Evolutionary conservation across 2,329 filamentous ascomycete species (phyloP).

Genomic region (Lachnellula hyalina): DNA sequence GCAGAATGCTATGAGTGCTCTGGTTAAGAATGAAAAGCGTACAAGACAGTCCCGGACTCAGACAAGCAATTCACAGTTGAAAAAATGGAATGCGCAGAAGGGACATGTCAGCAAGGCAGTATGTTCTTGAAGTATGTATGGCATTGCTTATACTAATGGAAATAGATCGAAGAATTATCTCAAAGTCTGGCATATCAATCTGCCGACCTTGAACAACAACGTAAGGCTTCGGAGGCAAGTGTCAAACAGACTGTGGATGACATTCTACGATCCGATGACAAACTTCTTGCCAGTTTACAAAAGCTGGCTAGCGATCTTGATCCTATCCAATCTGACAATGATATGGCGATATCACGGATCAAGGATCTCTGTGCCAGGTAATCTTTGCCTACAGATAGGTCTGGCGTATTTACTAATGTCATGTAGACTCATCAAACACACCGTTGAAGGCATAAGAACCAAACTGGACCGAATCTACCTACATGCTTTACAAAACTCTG

Average conservation of each 20-base stretch:
- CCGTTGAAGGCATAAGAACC: slow-evolving; percentile 49
- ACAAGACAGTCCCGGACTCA: slow-evolving; percentile 31
- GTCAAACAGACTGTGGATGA: slow-evolving; percentile 45
- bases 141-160: slow-evolving; percentile 4
- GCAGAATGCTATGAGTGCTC: slow-evolving; percentile 52
- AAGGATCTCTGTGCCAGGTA: slow-evolving; percentile 53
- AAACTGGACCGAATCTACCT: slow-evolving; percentile 52
- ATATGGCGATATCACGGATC: slow-evolving; percentile 49
- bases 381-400: slow-evolving; percentile 1
- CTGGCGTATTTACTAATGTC: neutral
- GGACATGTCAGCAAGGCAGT: slow-evolving; percentile 41
- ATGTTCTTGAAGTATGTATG: slow-evolving; percentile 10
- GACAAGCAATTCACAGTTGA: slow-evolving; percentile 33
- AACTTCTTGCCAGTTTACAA: slow-evolving; percentile 58
- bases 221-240: slow-evolving; percentile 38
- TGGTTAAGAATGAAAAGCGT: slow-evolving; percentile 41
- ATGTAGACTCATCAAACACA: slow-evolving; percentile 50
- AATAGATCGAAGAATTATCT: slow-evolving; percentile 44
- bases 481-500: slow-evolving; percentile 35
- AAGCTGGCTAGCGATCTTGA: slow-evolving; percentile 60
- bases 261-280: slow-evolving; percentile 57
- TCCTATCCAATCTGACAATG: slow-evolving; percentile 45
- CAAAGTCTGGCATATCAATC: slow-evolving; percentile 43
- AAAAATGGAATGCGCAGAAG: slow-evolving; percentile 36
- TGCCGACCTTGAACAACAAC: slow-evolving; percentile 47